Evolutionary conservation across 306 rosid species (phyloP).

Genomic region (Mimosa pudica): DNA sequence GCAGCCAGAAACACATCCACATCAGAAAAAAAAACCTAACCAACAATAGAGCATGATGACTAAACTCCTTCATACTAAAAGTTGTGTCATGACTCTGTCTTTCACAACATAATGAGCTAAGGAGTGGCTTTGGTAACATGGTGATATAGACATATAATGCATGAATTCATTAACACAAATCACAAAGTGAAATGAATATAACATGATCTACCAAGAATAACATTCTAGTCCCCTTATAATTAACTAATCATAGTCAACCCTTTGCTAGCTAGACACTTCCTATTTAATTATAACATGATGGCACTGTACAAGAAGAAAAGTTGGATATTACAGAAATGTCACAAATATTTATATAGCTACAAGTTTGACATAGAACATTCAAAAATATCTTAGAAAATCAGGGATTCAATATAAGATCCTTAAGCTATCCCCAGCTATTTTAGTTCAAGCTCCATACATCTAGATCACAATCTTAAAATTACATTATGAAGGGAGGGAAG

Average conservation of each 20-base stretch:
- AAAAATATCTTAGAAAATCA: background rate
- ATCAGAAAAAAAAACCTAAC: background rate
- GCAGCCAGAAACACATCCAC: background rate
- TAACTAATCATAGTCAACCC: background rate
- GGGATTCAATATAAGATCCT: background rate
- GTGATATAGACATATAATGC: too few relatives aligned
- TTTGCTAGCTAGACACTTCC: background rate
- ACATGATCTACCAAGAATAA: background rate
- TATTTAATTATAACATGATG: background rate
- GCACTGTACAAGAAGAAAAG: background rate
- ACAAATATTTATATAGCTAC: background rate
- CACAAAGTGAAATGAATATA: background rate
- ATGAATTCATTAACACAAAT: background rate
- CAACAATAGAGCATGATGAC: background rate
- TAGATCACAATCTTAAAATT: constrained; percentile 26
- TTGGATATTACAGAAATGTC: background rate
- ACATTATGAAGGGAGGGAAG: background rate
- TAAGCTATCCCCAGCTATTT: background rate
- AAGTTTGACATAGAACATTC: background rate
- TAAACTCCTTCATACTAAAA: background rate
- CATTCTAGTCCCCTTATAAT: background rate
- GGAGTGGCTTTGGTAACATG: background rate
- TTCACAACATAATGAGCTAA: background rate
- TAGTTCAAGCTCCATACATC: constrained; percentile 13
- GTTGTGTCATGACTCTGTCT: background rate